Percentiles rank a stretch among this genome's conserved stretches.
Evolutionary conservation across 441 rosid species (phyloP).

Genomic region (Mallotus japonicus): DNA sequence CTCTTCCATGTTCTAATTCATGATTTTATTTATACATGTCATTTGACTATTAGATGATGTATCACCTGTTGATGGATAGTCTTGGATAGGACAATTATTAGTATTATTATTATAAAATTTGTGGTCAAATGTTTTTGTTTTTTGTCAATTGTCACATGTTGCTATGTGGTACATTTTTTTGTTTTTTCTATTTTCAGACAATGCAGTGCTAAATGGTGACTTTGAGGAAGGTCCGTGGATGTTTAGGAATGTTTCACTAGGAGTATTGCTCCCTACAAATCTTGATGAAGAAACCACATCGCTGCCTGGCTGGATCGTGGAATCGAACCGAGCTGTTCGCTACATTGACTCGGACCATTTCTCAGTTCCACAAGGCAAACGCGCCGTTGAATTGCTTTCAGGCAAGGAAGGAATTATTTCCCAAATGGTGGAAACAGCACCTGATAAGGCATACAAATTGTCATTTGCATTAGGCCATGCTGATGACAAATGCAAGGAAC

Average conservation of each 20-base stretch:
- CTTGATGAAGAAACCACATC: constrained; percentile 81
- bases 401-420: constrained; percentile 97
- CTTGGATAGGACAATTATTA: too few species aligned
- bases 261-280: constrained; percentile 83
- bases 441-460: constrained; percentile 49
- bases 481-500: constrained; percentile 80
- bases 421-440: constrained; percentile 78
- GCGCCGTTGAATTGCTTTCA: constrained; percentile 79
- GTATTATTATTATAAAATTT: background rate
- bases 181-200: constrained; percentile 36
- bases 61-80: too few species aligned
- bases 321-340: constrained; percentile 85
- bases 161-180: background rate
- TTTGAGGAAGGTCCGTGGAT: constrained; percentile 95
- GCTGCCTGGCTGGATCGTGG: constrained; percentile 89
- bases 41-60: too few species aligned
- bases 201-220: constrained; percentile 82
- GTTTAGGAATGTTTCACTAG: constrained; percentile 75
- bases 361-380: constrained; percentile 74
- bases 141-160: background rate
- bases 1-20: too few species aligned
- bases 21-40: background rate
- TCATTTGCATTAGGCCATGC: constrained; percentile 78
- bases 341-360: constrained; percentile 81
- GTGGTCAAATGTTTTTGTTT: background rate